These are phyloP conservation scores for Amauroascus verrucosus DNA, from an alignment of 2,329 filamentous ascomycete genomes.

Conservation along the genomic window DNA sequence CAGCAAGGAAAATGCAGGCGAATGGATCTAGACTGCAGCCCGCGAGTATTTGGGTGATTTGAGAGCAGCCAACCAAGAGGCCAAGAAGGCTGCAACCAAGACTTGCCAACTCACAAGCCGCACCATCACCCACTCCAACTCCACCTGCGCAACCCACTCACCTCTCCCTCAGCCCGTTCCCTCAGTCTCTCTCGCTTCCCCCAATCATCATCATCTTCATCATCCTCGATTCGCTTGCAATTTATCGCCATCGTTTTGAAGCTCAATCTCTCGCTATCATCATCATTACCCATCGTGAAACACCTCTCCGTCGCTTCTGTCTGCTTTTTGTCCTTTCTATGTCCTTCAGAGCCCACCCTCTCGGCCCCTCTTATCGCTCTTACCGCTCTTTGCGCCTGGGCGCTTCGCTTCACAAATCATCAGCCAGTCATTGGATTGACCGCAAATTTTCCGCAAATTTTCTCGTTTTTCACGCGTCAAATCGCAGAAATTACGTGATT, in stretches of 20 bases:
- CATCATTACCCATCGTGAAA: conserved; percentile 1
- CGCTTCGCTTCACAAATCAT: not conserved
- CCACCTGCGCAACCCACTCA: not conserved
- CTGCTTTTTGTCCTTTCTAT: conserved; percentile 6
- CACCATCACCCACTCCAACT: not conserved
- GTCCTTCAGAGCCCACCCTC: not conserved
- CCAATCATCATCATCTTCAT: not conserved
- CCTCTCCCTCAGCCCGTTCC: not conserved
- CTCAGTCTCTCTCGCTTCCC: not conserved
- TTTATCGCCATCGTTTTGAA: not conserved
- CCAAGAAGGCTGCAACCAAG: conserved; percentile 7
- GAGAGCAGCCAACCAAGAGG: conserved; percentile 1
- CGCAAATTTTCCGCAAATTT: not conserved
- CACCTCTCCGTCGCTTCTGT: not conserved
- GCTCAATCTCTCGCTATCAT: not conserved
- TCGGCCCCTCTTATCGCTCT: conserved; percentile 3
- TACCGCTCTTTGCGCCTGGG: conserved; percentile 11
- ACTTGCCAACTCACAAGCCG: conserved; percentile 10
- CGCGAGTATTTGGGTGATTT: not conserved
- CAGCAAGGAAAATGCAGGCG: not conserved
- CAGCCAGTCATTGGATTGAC: not conserved
- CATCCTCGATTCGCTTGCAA: not conserved
- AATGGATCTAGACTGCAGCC: conserved; percentile 1
- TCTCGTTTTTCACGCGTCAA: conserved; percentile 24
- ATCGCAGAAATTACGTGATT: conserved; percentile 15